Evolutionary conservation across 306 rosid species (phyloP).

Genomic region (Citrullus amarus): DNA sequence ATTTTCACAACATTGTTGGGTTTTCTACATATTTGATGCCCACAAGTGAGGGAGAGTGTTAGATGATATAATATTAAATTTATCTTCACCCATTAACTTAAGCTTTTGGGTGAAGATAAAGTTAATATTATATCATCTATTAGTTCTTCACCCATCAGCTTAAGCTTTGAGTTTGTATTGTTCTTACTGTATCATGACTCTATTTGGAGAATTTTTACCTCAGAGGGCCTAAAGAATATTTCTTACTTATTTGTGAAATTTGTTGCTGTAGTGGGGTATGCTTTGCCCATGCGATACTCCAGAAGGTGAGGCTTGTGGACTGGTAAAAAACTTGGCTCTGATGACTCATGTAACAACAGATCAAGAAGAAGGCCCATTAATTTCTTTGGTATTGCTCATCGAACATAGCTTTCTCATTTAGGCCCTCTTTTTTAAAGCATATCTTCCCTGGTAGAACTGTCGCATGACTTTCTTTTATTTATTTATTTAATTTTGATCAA

Average conservation of each 20-base stretch:
- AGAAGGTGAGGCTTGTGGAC: constrained; percentile 93
- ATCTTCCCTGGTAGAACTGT: background rate
- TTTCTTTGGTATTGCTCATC: constrained; percentile 39
- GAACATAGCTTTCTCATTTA: background rate
- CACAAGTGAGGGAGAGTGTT: too few species aligned
- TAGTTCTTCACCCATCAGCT: too few species aligned
- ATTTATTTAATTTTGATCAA: background rate
- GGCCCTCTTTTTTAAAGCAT: background rate
- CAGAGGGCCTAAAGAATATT: background rate
- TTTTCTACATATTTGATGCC: too few species aligned
- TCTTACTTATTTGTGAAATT: background rate
- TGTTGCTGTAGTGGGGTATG: constrained; percentile 81
- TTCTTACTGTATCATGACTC: background rate
- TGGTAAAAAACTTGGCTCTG: constrained; percentile 83
- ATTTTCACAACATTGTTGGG: too few species aligned
- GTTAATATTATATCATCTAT: too few species aligned
- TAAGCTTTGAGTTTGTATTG: too few species aligned
- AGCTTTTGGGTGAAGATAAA: too few species aligned
- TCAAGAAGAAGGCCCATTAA: constrained; percentile 72
- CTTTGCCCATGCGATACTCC: constrained; percentile 99
- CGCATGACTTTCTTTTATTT: background rate
- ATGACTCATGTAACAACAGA: constrained; percentile 98
- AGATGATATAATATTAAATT: too few species aligned
- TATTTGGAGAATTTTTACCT: background rate
- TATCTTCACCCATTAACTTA: too few species aligned